phyloP scores from a whole-genome alignment of 2,329 filamentous ascomycete genomes.

The Botrytis cinerea region DNA sequence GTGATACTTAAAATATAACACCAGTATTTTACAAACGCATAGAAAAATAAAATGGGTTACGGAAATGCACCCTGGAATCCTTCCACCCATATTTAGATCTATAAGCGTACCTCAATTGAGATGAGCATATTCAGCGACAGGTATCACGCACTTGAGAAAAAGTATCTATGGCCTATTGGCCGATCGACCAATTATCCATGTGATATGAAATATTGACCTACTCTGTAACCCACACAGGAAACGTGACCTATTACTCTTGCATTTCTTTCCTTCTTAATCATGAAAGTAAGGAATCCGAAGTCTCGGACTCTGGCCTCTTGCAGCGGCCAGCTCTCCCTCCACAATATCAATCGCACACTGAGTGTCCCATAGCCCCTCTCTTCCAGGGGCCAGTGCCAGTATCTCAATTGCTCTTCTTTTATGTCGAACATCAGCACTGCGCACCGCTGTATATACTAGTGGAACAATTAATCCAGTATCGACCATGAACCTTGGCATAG shows the following conservation, averaged over 20 bases:
- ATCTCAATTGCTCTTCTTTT: slow-evolving; percentile 32
- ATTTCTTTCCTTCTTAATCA: neutral
- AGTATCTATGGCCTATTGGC: neutral
- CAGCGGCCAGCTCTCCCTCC: slow-evolving; percentile 20
- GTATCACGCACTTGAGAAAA: neutral
- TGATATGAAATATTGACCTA: neutral
- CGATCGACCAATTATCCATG: neutral
- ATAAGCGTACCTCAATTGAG: neutral
- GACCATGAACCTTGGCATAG: slow-evolving; percentile 20
- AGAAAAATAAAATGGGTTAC: neutral
- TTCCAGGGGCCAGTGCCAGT: slow-evolving; percentile 30
- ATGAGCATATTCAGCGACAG: neutral
- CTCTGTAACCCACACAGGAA: neutral
- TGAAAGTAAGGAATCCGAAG: neutral
- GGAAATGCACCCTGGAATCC: neutral
- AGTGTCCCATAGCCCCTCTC: slow-evolving; percentile 40
- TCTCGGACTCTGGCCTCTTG: neutral
- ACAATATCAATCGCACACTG: slow-evolving; percentile 32
- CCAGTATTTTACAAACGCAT: neutral
- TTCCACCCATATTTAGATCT: neutral
- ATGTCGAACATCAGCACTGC: slow-evolving; percentile 26
- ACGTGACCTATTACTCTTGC: neutral
- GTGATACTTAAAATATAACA: neutral
- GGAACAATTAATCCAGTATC: slow-evolving; percentile 36
- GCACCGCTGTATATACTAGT: slow-evolving; percentile 34